phyloP scores from a whole-genome alignment of 1,284 basidiomycete species.

The Irpex sp. region DNA sequence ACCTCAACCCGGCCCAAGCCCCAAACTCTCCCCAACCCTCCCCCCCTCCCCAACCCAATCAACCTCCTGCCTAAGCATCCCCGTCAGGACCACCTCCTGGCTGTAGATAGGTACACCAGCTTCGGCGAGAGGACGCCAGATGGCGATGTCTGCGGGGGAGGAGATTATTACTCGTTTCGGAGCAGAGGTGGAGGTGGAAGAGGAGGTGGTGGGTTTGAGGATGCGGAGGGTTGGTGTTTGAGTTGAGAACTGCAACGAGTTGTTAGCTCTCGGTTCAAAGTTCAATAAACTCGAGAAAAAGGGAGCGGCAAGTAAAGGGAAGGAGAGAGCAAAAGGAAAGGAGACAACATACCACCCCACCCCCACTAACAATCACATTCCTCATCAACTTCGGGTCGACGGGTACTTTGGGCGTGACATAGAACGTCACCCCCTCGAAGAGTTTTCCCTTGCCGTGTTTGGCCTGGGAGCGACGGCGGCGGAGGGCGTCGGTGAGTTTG shows the following conservation, averaged over 20 bases:
- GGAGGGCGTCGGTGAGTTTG: constrained; percentile 53
- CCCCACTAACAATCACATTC: constrained; percentile 58
- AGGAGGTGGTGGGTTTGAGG: too few species aligned
- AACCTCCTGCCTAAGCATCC: constrained; percentile 57
- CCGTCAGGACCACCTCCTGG: constrained; percentile 59
- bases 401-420: constrained; percentile 58
- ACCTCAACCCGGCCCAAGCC: too few species aligned
- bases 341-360: constrained; percentile 58
- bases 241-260: constrained; percentile 33
- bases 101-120: constrained; percentile 56
- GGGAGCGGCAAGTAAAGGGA: too few species aligned
- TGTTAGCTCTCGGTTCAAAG: neutral
- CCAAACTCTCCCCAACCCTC: neutral
- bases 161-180: constrained; percentile 62
- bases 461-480: too few species aligned
- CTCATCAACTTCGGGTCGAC: constrained; percentile 54
- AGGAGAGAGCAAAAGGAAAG: too few species aligned
- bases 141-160: constrained; percentile 48
- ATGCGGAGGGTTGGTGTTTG: constrained; percentile 51
- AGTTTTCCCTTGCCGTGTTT: constrained; percentile 46
- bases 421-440: constrained; percentile 64
- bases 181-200: too few species aligned
- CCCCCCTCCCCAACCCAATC: constrained; percentile 48
- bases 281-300: too few species aligned
- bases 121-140: constrained; percentile 54